Base-by-base conservation (phyloP, 2,329 filamentous ascomycete species). In the Pseudocercospora eumusae region DNA sequence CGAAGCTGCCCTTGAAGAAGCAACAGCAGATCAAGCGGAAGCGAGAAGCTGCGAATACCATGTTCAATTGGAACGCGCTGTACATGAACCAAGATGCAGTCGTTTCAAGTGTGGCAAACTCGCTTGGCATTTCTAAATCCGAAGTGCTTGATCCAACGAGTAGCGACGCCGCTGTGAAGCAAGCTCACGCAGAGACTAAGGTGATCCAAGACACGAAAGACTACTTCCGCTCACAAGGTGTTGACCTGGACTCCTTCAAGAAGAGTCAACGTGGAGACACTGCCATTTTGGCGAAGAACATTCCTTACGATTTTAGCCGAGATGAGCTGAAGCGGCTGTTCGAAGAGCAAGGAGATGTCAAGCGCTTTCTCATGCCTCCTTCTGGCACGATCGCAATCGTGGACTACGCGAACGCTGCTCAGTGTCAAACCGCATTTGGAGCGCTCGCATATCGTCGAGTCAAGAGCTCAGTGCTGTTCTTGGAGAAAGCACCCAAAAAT, bases 61-160 rank as follows among this genome's bases (percentile, higher is more conserved):
- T 85, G 1, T 98, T 98, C 79, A 96, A 93, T 75, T 99, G 95
- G 95, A 99, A 99, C 80, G 93, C 93, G n/a, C 82, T 99, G n/a
- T 99, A 95, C 77, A 96, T 99, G 90, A 97, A 90, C 77, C 90
- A 75, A 74, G 93, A 99, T 80, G 91, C 95, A 56, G 92, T 99
- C 57, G 93, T 97, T 78, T 87, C 91, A 54, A 96, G 93, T 5
- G 86, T 96, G 64, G 92, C 95, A 53, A 86, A 88, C 73, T 89
- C 93, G 58, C 83, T 99, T 61, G 93, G 93, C 52, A 86, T 99
- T 61, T 89, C 90, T 59, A 99, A 99, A 80, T 88, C 92, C 10
- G 92, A 96, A 70, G 79, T 99, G 61, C 83, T 99, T 50, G 93
- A 99, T 77, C 95, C 93, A n/a, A 96, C 93, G 3, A 96, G 91